Evolutionary conservation across 768 basidiomycete genomes (phyloP).

Genomic region (Naganishia kalamii): DNA sequence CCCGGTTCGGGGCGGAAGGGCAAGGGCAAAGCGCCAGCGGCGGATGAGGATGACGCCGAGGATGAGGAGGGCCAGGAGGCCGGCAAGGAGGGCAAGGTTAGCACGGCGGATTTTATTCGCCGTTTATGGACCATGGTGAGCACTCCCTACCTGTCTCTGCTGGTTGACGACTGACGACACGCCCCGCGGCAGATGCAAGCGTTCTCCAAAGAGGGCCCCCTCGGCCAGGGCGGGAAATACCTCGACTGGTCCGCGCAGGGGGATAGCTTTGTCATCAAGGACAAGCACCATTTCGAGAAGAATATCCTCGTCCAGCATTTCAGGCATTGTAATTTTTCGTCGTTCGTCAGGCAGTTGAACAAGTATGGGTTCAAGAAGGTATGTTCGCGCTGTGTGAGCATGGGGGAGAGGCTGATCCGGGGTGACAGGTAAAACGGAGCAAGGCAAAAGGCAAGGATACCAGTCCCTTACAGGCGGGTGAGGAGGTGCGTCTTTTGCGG

Average conservation of each 20-base stretch:
- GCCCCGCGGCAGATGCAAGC: background rate
- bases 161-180: background rate
- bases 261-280: slow-evolving; percentile 43
- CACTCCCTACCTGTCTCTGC: background rate
- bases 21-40: background rate
- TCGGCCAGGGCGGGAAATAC: slow-evolving; percentile 1
- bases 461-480: background rate
- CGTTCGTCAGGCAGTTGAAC: slow-evolving; percentile 89
- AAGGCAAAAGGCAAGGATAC: background rate
- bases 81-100: slow-evolving; percentile 4
- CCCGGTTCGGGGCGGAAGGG: background rate
- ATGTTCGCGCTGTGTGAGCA: background rate
- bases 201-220: background rate
- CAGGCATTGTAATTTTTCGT: slow-evolving; percentile 64
- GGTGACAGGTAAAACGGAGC: background rate
- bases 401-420: background rate
- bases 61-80: slow-evolving; percentile 8
- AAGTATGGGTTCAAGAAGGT: slow-evolving; percentile 83
- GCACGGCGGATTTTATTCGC: slow-evolving; percentile 10
- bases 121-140: slow-evolving; percentile 13
- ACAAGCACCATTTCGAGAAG: slow-evolving; percentile 44
- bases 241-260: slow-evolving; percentile 22
- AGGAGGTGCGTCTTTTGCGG: background rate
- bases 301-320: slow-evolving; percentile 43
- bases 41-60: background rate